These are phyloP conservation scores for Mrakia blollopis DNA, from an alignment of 768 basidiomycete species.

Conservation along the genomic window DNA sequence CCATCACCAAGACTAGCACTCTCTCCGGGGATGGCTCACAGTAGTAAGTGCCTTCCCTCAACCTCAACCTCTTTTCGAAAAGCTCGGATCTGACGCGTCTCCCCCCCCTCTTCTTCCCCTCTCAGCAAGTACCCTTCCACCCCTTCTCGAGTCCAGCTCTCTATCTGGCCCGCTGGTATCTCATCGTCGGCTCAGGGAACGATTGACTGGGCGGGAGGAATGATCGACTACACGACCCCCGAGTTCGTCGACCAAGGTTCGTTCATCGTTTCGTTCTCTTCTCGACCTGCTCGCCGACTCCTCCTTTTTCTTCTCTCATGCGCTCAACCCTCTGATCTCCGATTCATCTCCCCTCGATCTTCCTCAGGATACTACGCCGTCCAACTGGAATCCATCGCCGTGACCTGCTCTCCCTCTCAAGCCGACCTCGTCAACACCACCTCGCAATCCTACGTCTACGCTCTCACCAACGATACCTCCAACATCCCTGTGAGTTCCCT, in stretches of 20 bases:
- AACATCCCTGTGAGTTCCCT: neutral
- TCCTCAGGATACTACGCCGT: neutral
- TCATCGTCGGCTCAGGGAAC: constrained; percentile 59
- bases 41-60: constrained; percentile 1
- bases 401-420: neutral
- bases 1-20: constrained; percentile 58
- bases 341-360: too few relatives aligned
- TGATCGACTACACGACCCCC: constrained; percentile 64
- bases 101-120: neutral
- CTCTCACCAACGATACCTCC: neutral
- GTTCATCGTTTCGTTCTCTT: neutral
- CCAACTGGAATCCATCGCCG: neutral
- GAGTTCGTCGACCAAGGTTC: neutral
- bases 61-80: neutral
- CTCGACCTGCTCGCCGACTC: neutral
- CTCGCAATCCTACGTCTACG: neutral
- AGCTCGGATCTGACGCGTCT: neutral
- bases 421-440: neutral
- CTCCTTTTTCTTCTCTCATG: too few relatives aligned
- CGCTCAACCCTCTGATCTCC: too few relatives aligned
- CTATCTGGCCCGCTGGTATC: constrained; percentile 81
- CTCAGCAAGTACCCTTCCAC: constrained; percentile 62
- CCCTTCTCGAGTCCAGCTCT: constrained; percentile 71
- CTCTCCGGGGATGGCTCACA: constrained; percentile 40
- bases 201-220: constrained; percentile 70